Evolutionary conservation across 352 stramenopile genomes (phyloP), one percentile per base, ranked within the genome.

Genomic region (Pseudoperonospora humuli): DNA sequence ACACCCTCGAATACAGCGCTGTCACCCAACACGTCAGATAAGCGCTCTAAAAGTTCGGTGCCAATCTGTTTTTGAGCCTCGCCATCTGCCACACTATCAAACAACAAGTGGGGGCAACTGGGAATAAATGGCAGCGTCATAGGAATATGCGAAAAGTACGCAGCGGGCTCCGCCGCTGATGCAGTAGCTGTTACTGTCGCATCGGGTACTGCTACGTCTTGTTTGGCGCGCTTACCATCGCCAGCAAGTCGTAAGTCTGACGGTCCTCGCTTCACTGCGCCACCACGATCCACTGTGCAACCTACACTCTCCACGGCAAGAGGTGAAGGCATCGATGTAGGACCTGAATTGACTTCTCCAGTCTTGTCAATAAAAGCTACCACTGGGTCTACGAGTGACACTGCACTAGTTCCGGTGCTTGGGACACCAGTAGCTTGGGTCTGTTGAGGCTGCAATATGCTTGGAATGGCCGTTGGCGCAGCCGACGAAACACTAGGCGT

Each of bases 341-440:
- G 21, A 18, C 17, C 2, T 1, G 38, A n/a, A 5, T 41, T 48
- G 2, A 39, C 50, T 57, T 70, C 39, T 1, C 69, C 69, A 8
- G 66, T 81, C 54, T 67, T 83, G 57, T 86, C 74, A 50, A 86
- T 54, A 35, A 85, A 85, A n/a, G 68, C 73, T 25, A 85, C 52
- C 21, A 62, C 39, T 10, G 67, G 66, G 38, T 82, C 67, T n/a
- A 77, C 45, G 5, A 63, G 36, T 2, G 61, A 35, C 5, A 60
- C 50, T 7, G 24, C 18, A 3, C 11, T 35, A 15, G 39, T 26
- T 44, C 18, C 35, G 37, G 6, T 35, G 11, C 15, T 54, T 7
- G 37, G 11, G 13, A n/a, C 5, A 25, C 11, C 17, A 21, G 11
- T 17, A 18, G 36, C 1, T 4, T 48, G 35, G 8, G 32, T 20